Conservation (phyloP, 2,329 filamentous ascomycete species). For the Pseudomassariella vexata region DNA sequence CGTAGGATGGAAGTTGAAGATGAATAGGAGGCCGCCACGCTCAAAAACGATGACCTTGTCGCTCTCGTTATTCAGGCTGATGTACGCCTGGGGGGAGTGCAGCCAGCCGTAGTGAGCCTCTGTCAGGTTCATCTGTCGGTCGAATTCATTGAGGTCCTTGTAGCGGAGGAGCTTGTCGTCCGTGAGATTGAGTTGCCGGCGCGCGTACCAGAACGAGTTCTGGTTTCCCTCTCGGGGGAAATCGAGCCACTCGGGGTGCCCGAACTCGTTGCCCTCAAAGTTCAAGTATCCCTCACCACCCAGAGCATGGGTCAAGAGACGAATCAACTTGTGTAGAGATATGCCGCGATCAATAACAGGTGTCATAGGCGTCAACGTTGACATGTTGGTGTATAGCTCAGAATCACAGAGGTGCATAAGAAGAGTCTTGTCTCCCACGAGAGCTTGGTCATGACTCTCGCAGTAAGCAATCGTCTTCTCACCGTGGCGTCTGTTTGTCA, state of each 20-base stretch:
- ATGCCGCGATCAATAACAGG: constrained; percentile 86
- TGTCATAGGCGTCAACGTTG: constrained; percentile 73
- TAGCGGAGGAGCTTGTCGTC: constrained; percentile 85
- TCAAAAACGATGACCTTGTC: constrained; percentile 98
- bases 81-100: constrained; percentile 76
- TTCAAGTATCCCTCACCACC: constrained; percentile 97
- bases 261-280: constrained; percentile 98
- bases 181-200: constrained; percentile 87
- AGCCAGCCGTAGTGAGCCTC: constrained; percentile 93
- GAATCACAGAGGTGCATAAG: constrained; percentile 99
- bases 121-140: constrained; percentile 80
- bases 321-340: constrained; percentile 95
- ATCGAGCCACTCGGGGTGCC: constrained; percentile 97
- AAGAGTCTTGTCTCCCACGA: constrained; percentile 93
- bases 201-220: constrained; percentile 91
- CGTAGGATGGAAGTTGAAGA: constrained; percentile 92
- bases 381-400: constrained; percentile 98
- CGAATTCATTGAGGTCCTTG: constrained; percentile 87
- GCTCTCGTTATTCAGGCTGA: constrained; percentile 86
- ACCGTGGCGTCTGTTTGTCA: constrained; percentile 88
- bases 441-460: constrained; percentile 94
- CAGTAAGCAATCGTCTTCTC: constrained; percentile 98
- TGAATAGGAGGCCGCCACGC: constrained; percentile 79
- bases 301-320: constrained; percentile 82
- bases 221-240: constrained; percentile 90